Conservation (phyloP, 2,329 filamentous ascomycete genomes). For the Fusarium siculi region DNA sequence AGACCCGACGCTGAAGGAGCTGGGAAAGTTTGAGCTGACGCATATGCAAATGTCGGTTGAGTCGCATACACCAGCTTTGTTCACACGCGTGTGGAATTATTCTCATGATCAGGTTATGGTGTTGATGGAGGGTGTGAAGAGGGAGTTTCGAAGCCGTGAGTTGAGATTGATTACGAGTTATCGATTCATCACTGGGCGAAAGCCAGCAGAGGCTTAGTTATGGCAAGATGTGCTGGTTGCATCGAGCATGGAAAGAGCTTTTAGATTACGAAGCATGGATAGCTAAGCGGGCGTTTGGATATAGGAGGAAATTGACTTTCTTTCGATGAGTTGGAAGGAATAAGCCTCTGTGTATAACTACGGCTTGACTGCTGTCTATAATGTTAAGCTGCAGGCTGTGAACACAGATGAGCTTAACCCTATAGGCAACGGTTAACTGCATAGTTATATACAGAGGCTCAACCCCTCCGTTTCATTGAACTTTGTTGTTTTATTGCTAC, state of each 20-base stretch:
- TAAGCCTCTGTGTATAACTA: not conserved
- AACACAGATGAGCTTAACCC: not conserved
- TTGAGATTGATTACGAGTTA: slow-evolving; percentile 37
- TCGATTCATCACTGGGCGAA: slow-evolving; percentile 34
- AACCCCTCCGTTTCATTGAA: not conserved
- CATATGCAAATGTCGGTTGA: slow-evolving; percentile 58
- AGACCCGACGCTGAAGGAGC: slow-evolving; percentile 50
- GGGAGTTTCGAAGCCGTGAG: slow-evolving; percentile 50
- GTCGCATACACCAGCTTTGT: slow-evolving; percentile 54
- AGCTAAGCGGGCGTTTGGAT: not conserved
- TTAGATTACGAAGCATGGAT: not conserved
- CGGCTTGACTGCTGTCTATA: not conserved
- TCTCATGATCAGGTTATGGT: slow-evolving; percentile 54
- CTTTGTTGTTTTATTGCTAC: not conserved
- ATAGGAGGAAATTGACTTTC: not conserved
- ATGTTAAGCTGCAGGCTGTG: not conserved
- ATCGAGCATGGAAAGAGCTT: not conserved
- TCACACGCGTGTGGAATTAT: slow-evolving; percentile 52
- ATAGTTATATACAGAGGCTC: not conserved
- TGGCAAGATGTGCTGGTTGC: not conserved
- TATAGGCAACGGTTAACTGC: not conserved
- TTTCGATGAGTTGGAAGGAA: not conserved
- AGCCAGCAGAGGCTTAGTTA: not conserved
- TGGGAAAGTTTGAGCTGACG: slow-evolving; percentile 49
- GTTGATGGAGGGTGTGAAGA: slow-evolving; percentile 61